These are phyloP conservation scores for Amoebophrya sp. DNA, from an alignment of 169 alveolate genomes.

Conservation along the genomic window DNA sequence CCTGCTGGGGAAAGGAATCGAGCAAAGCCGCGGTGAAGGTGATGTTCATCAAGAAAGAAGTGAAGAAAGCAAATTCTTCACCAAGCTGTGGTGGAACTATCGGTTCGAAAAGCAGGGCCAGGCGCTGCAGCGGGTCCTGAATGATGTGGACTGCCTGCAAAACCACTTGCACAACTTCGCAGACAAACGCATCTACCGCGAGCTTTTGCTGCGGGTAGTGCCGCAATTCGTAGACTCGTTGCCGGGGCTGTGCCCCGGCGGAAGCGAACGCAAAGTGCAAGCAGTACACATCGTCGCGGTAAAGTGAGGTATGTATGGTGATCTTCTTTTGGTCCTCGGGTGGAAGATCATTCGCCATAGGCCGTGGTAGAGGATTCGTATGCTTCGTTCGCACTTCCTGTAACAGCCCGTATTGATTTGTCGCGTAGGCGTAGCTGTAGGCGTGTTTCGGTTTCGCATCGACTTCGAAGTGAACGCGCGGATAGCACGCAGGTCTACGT, in stretches of 20 bases:
- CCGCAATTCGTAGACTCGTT: neutral
- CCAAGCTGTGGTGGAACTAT: neutral
- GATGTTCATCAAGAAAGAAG: too few relatives aligned
- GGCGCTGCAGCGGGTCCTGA: neutral
- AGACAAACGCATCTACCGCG: neutral
- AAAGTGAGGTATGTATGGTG: neutral
- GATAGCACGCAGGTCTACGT: neutral
- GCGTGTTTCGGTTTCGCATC: neutral
- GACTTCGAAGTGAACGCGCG: neutral
- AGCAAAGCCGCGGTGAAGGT: too few relatives aligned
- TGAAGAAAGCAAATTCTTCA: neutral
- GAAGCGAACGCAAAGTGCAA: neutral
- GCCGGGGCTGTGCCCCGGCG: neutral
- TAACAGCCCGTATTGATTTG: neutral
- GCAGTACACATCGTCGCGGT: neutral
- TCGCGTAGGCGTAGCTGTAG: neutral
- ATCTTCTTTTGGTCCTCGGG: too few relatives aligned
- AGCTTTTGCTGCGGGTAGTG: neutral
- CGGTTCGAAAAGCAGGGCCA: neutral
- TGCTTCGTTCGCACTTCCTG: neutral
- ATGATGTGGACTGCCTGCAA: neutral
- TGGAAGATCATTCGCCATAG: too few relatives aligned
- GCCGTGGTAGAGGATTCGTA: too few relatives aligned
- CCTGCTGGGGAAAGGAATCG: neutral
- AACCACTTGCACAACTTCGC: neutral